Percentiles rank a stretch among this genome's conserved stretches.
Evolutionary conservation across 306 rosid genomes (phyloP).

Genomic region (Arachis hypogaea): DNA sequence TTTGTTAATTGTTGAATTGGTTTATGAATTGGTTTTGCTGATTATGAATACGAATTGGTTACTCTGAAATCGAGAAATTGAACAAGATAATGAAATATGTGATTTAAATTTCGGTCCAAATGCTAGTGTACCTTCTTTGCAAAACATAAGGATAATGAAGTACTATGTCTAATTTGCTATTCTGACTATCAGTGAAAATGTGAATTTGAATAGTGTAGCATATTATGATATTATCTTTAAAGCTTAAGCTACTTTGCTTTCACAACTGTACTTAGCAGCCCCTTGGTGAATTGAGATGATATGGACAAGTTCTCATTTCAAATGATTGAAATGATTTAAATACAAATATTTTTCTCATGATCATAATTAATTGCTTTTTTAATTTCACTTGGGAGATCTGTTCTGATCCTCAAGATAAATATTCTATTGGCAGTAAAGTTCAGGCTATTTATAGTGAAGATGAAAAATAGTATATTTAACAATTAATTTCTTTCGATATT

Average conservation of each 20-base stretch:
- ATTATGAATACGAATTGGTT: too few relatives aligned
- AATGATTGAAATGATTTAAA: conserved; percentile 12
- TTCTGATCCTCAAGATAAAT: conserved; percentile 58
- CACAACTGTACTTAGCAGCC: neutral
- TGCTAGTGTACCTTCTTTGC: conserved; percentile 42
- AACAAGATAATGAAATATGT: conserved; percentile 48
- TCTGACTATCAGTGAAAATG: neutral
- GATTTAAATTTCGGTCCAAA: conserved; percentile 47
- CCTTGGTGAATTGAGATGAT: neutral
- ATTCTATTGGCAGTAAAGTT: conserved; percentile 75
- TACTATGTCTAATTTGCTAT: conserved; percentile 44
- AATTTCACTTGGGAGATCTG: conserved; percentile 41
- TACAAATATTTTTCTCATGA: conserved; percentile 1
- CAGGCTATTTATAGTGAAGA: conserved; percentile 97
- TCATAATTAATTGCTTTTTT: neutral
- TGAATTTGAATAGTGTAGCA: neutral
- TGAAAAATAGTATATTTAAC: conserved; percentile 85
- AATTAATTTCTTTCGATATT: conserved; percentile 42
- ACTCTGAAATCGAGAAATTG: too few relatives aligned
- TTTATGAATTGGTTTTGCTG: too few relatives aligned
- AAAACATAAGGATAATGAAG: conserved; percentile 8
- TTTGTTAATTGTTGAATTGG: too few relatives aligned
- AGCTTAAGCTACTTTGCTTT: neutral
- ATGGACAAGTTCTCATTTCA: neutral
- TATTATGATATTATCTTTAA: neutral